Evolutionary conservation across 2,329 filamentous ascomycete species (phyloP).

Genomic region (Phyllosticta citriasiana): DNA sequence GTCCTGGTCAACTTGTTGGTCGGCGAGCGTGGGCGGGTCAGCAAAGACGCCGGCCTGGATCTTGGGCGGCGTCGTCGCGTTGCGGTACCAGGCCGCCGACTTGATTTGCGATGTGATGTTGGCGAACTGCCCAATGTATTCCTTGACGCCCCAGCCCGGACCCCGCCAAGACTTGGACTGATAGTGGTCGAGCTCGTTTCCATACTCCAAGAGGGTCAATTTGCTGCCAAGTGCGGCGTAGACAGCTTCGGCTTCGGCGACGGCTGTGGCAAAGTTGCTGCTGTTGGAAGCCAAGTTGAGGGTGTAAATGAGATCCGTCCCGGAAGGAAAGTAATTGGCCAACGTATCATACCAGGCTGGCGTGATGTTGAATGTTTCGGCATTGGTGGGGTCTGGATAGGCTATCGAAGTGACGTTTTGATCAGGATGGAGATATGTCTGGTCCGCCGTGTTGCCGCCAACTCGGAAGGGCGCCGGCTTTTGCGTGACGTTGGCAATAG

Average conservation of each 20-base stretch:
- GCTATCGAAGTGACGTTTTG: constrained; percentile 7
- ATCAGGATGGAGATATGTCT: constrained; percentile 7
- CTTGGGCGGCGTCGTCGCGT: constrained; percentile 7
- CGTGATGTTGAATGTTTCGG: constrained; percentile 8
- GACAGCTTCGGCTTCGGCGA: constrained; percentile 7
- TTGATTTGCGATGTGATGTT: constrained; percentile 11
- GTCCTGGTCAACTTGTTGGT: constrained; percentile 7
- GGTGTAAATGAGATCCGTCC: constrained; percentile 8
- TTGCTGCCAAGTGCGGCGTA: constrained; percentile 4
- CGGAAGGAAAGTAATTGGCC: constrained; percentile 7
- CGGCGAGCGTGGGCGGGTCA: constrained; percentile 4
- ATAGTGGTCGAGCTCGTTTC: constrained; percentile 9
- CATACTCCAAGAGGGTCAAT: constrained; percentile 4
- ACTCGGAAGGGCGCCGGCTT: constrained; percentile 6
- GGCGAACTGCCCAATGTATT: constrained; percentile 8
- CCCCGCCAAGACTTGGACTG: constrained; percentile 6
- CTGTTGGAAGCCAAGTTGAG: constrained; percentile 5
- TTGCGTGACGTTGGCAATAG: constrained; percentile 5
- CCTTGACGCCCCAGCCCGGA: constrained; percentile 2
- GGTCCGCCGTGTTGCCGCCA: constrained; percentile 8
- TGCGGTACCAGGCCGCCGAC: constrained; percentile 10
- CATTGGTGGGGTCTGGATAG: constrained; percentile 1
- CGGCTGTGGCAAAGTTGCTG: constrained; percentile 2
- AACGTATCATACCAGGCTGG: constrained; percentile 8
- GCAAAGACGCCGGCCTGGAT: constrained; percentile 13